A percentile compares a stretch with the other conserved stretches of the same genome.
Evolutionary conservation across 2,329 filamentous ascomycete species (phyloP).

Genomic region (Aspergillus fijiensis): DNA sequence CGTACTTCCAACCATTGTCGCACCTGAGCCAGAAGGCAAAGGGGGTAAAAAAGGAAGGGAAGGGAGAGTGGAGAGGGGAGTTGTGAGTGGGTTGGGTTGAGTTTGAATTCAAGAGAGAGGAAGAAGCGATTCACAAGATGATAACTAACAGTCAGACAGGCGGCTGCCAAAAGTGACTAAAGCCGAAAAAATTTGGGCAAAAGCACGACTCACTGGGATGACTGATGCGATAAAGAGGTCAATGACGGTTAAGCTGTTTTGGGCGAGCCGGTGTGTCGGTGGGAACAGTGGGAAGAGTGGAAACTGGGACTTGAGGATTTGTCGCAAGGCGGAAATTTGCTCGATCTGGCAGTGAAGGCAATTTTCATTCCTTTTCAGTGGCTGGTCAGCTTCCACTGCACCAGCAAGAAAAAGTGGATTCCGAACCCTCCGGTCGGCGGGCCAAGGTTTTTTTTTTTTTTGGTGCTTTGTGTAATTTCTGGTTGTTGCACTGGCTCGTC

Average conservation of each 20-base stretch:
- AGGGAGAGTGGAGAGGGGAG: constrained; percentile 13
- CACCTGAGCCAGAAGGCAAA: constrained; percentile 20
- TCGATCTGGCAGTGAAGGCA: constrained; percentile 7
- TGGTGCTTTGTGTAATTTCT: background rate
- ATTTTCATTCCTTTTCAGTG: background rate
- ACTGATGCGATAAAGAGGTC: constrained; percentile 10
- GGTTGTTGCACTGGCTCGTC: background rate
- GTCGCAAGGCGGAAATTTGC: constrained; percentile 11
- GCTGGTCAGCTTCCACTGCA: background rate
- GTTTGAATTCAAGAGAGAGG: constrained; percentile 7
- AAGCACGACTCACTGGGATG: constrained; percentile 10
- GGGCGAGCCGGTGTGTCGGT: constrained; percentile 37
- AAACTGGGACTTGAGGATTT: no score
- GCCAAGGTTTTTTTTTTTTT: background rate
- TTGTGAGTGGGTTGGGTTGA: constrained; percentile 2
- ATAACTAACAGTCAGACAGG: constrained; percentile 6
- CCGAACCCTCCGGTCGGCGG: background rate
- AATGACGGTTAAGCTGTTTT: constrained; percentile 30
- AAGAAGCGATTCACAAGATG: constrained; percentile 10
- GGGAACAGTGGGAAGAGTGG: no score
- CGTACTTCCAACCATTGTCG: constrained; percentile 38
- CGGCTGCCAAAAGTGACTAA: constrained; percentile 15
- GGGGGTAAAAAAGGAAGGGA: constrained; percentile 9
- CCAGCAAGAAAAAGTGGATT: background rate
- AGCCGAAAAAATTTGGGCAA: constrained; percentile 14